phyloP scores from a whole-genome alignment of 805 yeast species.

The Starmerella apis region DNA sequence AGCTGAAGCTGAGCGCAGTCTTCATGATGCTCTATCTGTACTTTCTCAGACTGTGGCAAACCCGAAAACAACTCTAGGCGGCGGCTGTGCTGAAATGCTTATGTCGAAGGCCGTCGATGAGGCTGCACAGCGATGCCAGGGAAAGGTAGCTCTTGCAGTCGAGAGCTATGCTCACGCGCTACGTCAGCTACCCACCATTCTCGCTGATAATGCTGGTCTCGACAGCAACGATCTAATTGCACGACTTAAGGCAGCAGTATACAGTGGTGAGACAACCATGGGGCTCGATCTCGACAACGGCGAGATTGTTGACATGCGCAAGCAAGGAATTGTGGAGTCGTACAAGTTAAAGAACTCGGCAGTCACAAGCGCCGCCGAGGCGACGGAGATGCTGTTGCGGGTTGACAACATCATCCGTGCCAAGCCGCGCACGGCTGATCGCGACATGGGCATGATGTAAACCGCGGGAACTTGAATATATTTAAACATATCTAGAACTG shows the following conservation, averaged over 20 bases:
- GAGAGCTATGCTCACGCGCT: constrained; percentile 91
- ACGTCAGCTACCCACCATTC: constrained; percentile 86
- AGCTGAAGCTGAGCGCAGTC: constrained; percentile 93
- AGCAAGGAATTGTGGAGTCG: constrained; percentile 83
- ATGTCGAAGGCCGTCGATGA: constrained; percentile 96
- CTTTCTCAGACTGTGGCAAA: constrained; percentile 88
- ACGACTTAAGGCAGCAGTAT: constrained; percentile 77
- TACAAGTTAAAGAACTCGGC: constrained; percentile 88
- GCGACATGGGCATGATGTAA: constrained; percentile 22
- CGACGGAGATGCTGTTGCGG: constrained; percentile 88
- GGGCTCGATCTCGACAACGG: constrained; percentile 87
- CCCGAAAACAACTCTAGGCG: constrained; percentile 85
- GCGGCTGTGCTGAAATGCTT: constrained; percentile 90
- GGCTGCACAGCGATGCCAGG: constrained; percentile 81
- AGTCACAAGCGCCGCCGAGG: constrained; percentile 92
- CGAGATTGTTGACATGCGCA: constrained; percentile 84
- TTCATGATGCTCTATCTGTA: constrained; percentile 94
- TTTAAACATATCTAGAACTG: neutral
- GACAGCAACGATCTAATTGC: constrained; percentile 89
- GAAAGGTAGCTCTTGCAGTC: constrained; percentile 87
- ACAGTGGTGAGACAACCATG: constrained; percentile 81
- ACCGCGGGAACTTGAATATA: neutral
- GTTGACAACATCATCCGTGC: constrained; percentile 96
- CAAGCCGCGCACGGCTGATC: constrained; percentile 89
- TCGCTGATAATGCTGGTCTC: constrained; percentile 95